A percentile compares a stretch with the other conserved stretches of the same genome.
phyloP scores from a whole-genome alignment of 441 rosid genomes.

The Metrosideros polymorpha region DNA sequence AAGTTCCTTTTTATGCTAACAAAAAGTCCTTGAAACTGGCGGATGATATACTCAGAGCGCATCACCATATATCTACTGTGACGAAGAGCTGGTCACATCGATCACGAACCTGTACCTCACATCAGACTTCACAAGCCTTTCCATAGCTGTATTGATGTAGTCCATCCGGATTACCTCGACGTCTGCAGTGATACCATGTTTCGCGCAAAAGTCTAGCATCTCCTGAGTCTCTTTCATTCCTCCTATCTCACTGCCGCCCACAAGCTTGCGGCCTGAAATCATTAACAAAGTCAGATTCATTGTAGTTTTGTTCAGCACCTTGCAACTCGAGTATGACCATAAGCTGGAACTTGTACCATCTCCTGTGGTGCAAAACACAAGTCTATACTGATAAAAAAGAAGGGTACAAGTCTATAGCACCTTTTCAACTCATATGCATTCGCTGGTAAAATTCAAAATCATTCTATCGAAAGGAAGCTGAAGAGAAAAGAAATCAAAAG shows the following conservation, averaged over 20 bases:
- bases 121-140: background rate
- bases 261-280: background rate
- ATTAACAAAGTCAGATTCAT: background rate
- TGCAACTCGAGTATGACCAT: background rate
- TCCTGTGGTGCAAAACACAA: background rate
- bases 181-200: background rate
- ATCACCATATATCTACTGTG: background rate
- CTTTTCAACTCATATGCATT: background rate
- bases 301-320: background rate
- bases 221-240: background rate
- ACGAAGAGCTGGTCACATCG: background rate
- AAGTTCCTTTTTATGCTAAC: background rate
- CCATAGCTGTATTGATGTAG: background rate
- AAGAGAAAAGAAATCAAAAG: background rate
- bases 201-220: background rate
- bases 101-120: background rate
- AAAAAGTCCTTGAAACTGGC: background rate
- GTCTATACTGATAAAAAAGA: background rate
- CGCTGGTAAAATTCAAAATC: background rate
- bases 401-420: background rate
- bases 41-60: background rate
- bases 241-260: background rate
- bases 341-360: background rate
- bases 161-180: background rate
- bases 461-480: background rate